A percentile compares a stretch with the other conserved stretches of the same genome.
phyloP scores from a whole-genome alignment of 164 flowering plant species.

The Piper longum region DNA sequence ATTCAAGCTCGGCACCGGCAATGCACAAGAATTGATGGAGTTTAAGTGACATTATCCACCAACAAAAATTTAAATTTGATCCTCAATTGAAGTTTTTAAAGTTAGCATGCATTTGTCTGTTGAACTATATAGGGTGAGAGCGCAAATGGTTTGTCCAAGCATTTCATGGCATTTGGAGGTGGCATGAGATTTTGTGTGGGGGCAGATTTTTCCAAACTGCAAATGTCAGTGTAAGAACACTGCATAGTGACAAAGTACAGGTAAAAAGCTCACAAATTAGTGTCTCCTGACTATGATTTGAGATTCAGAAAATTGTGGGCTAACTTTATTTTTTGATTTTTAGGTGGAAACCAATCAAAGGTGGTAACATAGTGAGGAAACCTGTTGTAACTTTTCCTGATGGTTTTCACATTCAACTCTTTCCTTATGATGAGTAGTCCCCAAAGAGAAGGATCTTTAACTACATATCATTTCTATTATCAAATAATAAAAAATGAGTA shows the following conservation, averaged over 20 bases:
- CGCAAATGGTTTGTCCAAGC: slow-evolving; percentile 16
- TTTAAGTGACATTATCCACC: background rate
- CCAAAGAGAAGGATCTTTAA: background rate
- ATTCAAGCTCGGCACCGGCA: too few species aligned
- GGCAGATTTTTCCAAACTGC: slow-evolving; percentile 24
- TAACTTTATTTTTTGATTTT: background rate
- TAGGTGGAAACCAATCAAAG: slow-evolving; percentile 64
- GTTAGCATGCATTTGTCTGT: background rate
- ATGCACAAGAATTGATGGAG: background rate
- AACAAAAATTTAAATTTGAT: background rate
- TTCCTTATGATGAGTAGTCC: background rate
- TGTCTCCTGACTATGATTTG: slow-evolving; percentile 5
- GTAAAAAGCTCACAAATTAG: slow-evolving; percentile 6
- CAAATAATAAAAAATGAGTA: too few species aligned
- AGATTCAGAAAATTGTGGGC: background rate
- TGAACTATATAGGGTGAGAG: slow-evolving; percentile 11
- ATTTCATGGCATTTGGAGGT: slow-evolving; percentile 38
- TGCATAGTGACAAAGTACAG: slow-evolving; percentile 25
- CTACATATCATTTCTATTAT: too few species aligned
- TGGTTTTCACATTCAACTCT: slow-evolving; percentile 49
- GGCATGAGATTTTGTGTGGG: slow-evolving; percentile 36
- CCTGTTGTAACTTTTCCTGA: slow-evolving; percentile 81
- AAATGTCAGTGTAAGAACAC: slow-evolving; percentile 26
- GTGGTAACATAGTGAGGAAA: slow-evolving; percentile 63
- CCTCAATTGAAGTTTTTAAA: background rate